Base-by-base conservation (phyloP, 768 basidiomycete species). In the Fomitopsis pulvina region DNA sequence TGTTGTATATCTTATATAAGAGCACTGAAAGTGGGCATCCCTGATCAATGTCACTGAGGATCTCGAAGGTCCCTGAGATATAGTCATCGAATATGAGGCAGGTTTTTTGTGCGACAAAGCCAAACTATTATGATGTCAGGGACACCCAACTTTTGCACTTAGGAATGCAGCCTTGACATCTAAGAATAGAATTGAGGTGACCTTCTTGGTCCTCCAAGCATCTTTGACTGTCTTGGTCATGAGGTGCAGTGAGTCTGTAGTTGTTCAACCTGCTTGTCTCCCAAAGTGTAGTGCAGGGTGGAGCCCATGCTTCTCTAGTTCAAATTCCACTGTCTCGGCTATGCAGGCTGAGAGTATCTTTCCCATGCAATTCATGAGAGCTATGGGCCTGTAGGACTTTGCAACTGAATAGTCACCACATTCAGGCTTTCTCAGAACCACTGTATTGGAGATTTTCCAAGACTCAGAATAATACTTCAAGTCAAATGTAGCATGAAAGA, bases 321-420 rank as follows among this genome's bases (percentile, higher is more conserved):
- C 22, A 20, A 38, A 44, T 0, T 42, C 47, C 4, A 56, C 21
- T 7, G 34, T 47, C 18, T 52, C 56, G 24, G 52, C 47, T 6
- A 61, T 48, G 39, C 60, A 57, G 14, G 55, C 41, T 12, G 58
- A 60, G 2, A 61, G 42, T 8, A 65, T 49, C 47, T 63, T 53
- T 0, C 38, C 59, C 26, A 62, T 49, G 32, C 41, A 52, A 25
- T 66, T 49, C 2, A 71, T 57, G 0, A 75, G 66, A 0, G 63
- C 65, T 2, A 77, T 71, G 0, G 71, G 75, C 0, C 66, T 45
- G 38, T 71, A 71, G 0, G 71, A 65, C 28, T 67, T 69, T 0
- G 71, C 50, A 0, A 59, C 37, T 0, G 58, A 48, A 56, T 78
- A 76, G 55, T 64, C 50, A 0, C 61, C 45, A 38, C 66, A 65